Conservation (phyloP, 2,329 filamentous ascomycete species). For the Drechmeria coniospora region DNA sequence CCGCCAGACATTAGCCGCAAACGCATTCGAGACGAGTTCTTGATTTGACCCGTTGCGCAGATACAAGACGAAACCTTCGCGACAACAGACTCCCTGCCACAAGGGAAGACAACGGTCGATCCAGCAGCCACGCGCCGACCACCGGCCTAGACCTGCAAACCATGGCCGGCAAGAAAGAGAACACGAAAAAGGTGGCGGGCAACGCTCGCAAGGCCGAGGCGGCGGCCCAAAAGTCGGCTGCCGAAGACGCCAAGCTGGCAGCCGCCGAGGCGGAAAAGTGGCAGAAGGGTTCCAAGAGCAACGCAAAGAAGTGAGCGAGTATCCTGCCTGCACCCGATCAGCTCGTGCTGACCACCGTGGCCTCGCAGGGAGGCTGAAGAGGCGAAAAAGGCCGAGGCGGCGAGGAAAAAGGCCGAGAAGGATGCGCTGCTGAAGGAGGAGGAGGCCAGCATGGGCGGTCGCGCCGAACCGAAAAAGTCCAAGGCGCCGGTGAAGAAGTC, state of each 20-base stretch:
- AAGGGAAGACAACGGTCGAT: no score
- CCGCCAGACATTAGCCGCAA: no score
- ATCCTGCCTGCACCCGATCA: neutral
- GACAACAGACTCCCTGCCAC: no score
- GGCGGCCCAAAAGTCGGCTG: conserved; percentile 65
- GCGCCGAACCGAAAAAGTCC: conserved; percentile 48
- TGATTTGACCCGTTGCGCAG: no score
- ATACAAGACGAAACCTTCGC: no score
- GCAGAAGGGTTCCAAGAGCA: conserved; percentile 73
- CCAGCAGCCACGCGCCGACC: no score
- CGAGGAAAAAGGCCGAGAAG: conserved; percentile 86
- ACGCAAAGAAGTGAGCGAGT: conserved; percentile 63
- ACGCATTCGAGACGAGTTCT: no score
- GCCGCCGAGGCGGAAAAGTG: conserved; percentile 62
- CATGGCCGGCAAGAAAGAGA: conserved; percentile 71
- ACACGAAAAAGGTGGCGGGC: conserved; percentile 77
- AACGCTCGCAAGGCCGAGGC: conserved; percentile 87
- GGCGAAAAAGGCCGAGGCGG: conserved; percentile 64
- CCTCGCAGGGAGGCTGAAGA: conserved; percentile 19
- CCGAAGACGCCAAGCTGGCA: conserved; percentile 48
- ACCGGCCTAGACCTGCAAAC: no score
- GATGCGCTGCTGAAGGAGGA: conserved; percentile 73
- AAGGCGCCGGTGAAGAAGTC: conserved; percentile 56
- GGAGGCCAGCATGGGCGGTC: conserved; percentile 47
- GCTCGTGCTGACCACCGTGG: conserved; percentile 1